Base-by-base conservation (phyloP, 257 asterid genomes). In the Scutellaria barbata region DNA sequence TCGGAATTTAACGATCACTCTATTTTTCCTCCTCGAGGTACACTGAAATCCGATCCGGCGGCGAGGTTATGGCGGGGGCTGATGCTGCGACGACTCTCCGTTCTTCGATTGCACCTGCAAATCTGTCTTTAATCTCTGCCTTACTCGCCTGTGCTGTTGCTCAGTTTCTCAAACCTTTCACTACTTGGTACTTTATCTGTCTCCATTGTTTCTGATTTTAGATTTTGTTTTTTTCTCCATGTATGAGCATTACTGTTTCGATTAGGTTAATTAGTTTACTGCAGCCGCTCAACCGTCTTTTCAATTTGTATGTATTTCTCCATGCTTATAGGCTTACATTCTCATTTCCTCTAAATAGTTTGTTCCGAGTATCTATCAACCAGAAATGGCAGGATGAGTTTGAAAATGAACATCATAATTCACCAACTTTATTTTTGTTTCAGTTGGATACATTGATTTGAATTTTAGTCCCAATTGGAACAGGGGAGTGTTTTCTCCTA, bases 101-200 rank as follows among this genome's bases (percentile, higher is more conserved):
- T 40, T 72, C 90, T 16, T 76, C 91, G 72, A 55, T 85, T 66
- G 77, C 79, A 9, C 95, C 95, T 63, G 77, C 92, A 5, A 91
- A 89, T 43, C 80, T 85, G 14, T 92, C 98, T 46, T 88, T 94
- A 33, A 58, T 89, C 67, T 80, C 93, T 20, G 96, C 99, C 48
- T 85, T 94, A 65, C 94, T 94, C 61, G 95, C 97, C 3, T 91
- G 97, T 77, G 82, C 96, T 46, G 50, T 91, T 41, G 99, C 99
- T 39, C 99, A 94, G 81, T 94, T 94, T 74, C 97, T 94, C 63
- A 94, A 94, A 85, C 87, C 92, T 67, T 89, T 94, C 69, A 86
- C 92, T 42, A 82, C 92, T 71, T 91, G 99, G 97, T 94, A 88
- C 73, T 67, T 50, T 35, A 17, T 42, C 12, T 75, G 62, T 62